A percentile compares a stretch with the other conserved stretches of the same genome.
These are phyloP conservation scores for Colletotrichum sansevieriae DNA, from an alignment of 2,329 filamentous ascomycete genomes.

Conservation along the genomic window DNA sequence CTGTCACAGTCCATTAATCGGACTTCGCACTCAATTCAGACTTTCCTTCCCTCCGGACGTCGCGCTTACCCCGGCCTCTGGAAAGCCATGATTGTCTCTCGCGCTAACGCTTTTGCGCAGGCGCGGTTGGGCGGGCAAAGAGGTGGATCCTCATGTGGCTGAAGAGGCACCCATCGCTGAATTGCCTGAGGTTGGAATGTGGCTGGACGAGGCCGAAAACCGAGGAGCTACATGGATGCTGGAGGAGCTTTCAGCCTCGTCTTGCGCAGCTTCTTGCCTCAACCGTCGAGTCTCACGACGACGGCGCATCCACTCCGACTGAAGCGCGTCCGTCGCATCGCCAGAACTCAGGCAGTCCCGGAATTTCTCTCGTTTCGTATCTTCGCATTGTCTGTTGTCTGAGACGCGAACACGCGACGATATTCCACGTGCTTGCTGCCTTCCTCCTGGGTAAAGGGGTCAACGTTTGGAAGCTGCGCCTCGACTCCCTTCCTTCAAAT, in stretches of 20 bases:
- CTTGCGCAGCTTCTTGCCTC: slow-evolving; percentile 36
- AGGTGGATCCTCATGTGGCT: slow-evolving; percentile 18
- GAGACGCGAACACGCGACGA: slow-evolving; percentile 2
- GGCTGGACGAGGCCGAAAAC: slow-evolving; percentile 31
- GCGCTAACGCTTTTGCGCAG: slow-evolving; percentile 24
- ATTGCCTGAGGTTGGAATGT: not conserved
- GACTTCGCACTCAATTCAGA: slow-evolving; percentile 9
- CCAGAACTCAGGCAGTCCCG: not conserved
- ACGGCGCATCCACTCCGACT: slow-evolving; percentile 29
- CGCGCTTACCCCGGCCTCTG: slow-evolving; percentile 28
- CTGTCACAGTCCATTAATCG: slow-evolving; percentile 2
- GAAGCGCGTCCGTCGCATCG: slow-evolving; percentile 31
- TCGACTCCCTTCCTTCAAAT: not conserved
- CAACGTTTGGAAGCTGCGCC: slow-evolving; percentile 8
- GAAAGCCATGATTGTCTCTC: not conserved
- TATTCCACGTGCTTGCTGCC: slow-evolving; percentile 15
- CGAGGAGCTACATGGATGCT: slow-evolving; percentile 24
- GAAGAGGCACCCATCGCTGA: not conserved
- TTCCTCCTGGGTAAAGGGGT: not conserved
- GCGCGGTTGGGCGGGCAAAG: slow-evolving; percentile 1
- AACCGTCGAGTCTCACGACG: slow-evolving; percentile 38
- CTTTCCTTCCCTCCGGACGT: slow-evolving; percentile 14
- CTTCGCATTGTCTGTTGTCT: slow-evolving; percentile 8
- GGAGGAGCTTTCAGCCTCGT: slow-evolving; percentile 39
- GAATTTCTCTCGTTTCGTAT: slow-evolving; percentile 8